Conservation (phyloP, 2,329 filamentous ascomycete species). For the Lizonia empirigonia region DNA sequence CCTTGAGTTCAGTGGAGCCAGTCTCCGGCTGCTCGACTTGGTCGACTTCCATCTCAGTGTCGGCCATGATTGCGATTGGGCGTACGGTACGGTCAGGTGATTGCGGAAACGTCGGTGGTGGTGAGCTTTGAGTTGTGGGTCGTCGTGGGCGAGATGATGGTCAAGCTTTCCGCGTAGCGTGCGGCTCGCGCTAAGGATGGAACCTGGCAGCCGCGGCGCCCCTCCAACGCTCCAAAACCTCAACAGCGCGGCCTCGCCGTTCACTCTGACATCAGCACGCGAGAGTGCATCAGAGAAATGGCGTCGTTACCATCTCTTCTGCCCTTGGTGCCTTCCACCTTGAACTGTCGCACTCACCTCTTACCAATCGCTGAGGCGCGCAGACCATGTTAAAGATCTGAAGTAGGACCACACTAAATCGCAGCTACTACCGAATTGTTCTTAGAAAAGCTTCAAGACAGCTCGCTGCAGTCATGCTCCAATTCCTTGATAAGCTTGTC, state of each 20-base stretch:
- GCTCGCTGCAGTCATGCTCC: conserved; percentile 25
- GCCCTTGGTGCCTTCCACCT: background rate
- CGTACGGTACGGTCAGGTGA: conserved; percentile 1
- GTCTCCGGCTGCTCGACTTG: conserved; percentile 42
- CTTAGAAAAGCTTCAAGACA: conserved; percentile 1
- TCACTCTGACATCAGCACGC: conserved; percentile 2
- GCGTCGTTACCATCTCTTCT: background rate
- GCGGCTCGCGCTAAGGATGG: conserved; percentile 6
- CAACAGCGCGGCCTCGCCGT: background rate
- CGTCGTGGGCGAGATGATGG: conserved; percentile 13
- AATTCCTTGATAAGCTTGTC: conserved; percentile 37
- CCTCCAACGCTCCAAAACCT: conserved; percentile 3
- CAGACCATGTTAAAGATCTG: background rate
- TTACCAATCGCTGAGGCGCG: background rate
- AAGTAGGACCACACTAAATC: conserved; percentile 11
- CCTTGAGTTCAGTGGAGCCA: conserved; percentile 54
- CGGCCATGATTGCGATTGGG: conserved; percentile 48
- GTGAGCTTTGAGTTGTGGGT: conserved; percentile 12
- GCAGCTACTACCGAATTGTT: background rate
- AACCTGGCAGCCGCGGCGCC: background rate
- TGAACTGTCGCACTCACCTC: background rate
- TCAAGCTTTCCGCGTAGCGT: conserved; percentile 17
- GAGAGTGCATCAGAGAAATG: background rate
- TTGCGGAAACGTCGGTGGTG: conserved; percentile 4
- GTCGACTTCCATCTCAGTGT: conserved; percentile 54